Percentiles rank a stretch among this genome's conserved stretches.
These are phyloP conservation scores for Theobroma grandiflorum DNA, from an alignment of 441 rosid species.

Conservation along the genomic window DNA sequence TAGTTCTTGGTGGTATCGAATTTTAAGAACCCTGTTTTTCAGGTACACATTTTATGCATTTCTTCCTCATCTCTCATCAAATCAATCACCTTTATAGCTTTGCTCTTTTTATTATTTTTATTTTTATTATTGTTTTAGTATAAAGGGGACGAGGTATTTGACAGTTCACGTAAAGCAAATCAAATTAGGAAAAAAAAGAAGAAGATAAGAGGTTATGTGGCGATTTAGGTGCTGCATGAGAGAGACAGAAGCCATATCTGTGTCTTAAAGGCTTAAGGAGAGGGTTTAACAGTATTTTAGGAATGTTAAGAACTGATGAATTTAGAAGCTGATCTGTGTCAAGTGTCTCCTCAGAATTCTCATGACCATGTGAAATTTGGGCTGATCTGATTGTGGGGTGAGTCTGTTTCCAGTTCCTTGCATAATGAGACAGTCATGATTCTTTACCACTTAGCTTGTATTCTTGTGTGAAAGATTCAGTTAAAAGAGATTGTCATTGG, in stretches of 20 bases:
- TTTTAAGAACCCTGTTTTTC: constrained; percentile 1
- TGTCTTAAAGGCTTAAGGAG: background rate
- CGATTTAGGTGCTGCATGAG: constrained; percentile 20
- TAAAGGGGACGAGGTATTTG: background rate
- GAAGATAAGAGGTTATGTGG: background rate
- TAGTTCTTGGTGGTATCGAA: constrained; percentile 34
- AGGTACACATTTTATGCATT: constrained; percentile 34
- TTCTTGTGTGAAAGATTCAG: background rate
- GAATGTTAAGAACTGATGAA: constrained; percentile 7
- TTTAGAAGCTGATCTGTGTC: constrained; percentile 26
- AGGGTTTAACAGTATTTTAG: constrained; percentile 1
- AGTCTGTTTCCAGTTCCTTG: constrained; percentile 17
- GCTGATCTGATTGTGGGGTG: constrained; percentile 13
- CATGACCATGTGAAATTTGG: constrained; percentile 7
- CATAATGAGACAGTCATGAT: background rate
- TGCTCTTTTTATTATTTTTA: background rate
- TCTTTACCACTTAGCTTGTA: background rate
- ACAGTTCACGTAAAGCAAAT: background rate
- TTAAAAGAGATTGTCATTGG: background rate
- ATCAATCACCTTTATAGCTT: constrained; percentile 7
- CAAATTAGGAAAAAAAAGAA: background rate
- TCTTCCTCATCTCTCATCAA: background rate
- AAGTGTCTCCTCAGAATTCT: constrained; percentile 11
- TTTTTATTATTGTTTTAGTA: background rate
- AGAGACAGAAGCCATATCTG: constrained; percentile 15